These are phyloP conservation scores for Phanerochaete sordida DNA, from an alignment of 768 basidiomycete species.

Conservation along the genomic window DNA sequence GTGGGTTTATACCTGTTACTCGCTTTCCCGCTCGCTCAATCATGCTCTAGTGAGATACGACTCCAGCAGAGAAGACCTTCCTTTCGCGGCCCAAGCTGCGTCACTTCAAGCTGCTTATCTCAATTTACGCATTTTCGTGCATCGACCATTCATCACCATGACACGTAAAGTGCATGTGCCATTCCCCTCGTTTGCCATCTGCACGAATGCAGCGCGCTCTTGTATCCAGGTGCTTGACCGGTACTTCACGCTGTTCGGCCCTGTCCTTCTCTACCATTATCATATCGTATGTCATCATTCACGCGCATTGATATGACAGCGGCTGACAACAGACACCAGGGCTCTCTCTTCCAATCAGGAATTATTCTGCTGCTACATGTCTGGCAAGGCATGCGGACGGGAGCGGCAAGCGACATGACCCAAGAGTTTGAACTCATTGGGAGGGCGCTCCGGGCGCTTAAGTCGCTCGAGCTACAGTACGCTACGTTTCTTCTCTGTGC, in stretches of 20 bases:
- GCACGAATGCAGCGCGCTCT: slow-evolving; percentile 5
- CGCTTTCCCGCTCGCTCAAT: neutral
- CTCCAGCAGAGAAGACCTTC: slow-evolving; percentile 34
- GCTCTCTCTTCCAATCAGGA: too few species aligned
- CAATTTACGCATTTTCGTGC: slow-evolving; percentile 51
- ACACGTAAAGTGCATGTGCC: slow-evolving; percentile 19
- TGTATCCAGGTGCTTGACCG: slow-evolving; percentile 3
- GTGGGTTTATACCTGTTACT: neutral
- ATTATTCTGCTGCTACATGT: slow-evolving; percentile 39
- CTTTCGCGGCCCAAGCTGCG: slow-evolving; percentile 56
- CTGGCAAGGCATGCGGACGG: slow-evolving; percentile 47
- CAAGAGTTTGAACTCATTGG: slow-evolving; percentile 49
- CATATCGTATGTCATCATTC: slow-evolving; percentile 20
- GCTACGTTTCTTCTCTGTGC: too few species aligned
- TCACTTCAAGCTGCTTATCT: slow-evolving; percentile 53
- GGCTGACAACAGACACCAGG: too few species aligned
- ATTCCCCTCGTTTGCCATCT: slow-evolving; percentile 7
- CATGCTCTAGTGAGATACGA: slow-evolving; percentile 36
- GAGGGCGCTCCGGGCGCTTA: slow-evolving; percentile 38
- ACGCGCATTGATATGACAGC: too few species aligned
- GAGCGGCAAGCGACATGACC: slow-evolving; percentile 36
- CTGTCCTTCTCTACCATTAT: slow-evolving; percentile 48
- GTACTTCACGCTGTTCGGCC: neutral
- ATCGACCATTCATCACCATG: slow-evolving; percentile 50
- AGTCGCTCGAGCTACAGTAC: too few species aligned